Evolutionary conservation across 257 asterid species (phyloP).

Genomic region (Solanum rostratum): DNA sequence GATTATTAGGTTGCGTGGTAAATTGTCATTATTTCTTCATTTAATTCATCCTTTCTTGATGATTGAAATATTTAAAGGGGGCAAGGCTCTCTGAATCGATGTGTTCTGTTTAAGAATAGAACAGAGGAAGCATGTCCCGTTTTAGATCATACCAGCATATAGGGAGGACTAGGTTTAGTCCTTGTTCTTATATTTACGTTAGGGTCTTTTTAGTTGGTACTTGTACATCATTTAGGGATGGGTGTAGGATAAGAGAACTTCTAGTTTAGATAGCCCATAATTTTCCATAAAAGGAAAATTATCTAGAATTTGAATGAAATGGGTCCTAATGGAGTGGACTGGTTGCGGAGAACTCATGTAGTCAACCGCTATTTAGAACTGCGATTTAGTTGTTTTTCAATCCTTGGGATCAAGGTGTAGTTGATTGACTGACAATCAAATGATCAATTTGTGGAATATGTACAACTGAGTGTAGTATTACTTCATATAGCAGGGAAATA

Average conservation of each 20-base stretch:
- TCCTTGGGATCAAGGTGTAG: background rate
- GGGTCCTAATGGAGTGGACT: background rate
- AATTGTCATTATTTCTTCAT: background rate
- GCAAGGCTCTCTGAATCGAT: background rate
- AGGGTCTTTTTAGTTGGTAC: background rate
- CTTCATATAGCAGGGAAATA: background rate
- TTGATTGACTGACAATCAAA: background rate
- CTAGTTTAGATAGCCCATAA: background rate
- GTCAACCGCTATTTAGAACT: background rate
- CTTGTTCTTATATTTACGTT: background rate
- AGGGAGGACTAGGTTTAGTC: background rate
- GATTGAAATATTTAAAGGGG: background rate
- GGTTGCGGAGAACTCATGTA: background rate
- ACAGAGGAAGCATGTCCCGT: background rate
- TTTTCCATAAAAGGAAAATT: background rate
- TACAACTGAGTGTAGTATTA: background rate
- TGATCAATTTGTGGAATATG: background rate
- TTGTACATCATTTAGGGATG: background rate
- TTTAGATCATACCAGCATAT: background rate
- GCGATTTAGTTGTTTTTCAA: background rate
- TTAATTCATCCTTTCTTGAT: background rate
- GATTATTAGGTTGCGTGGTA: background rate
- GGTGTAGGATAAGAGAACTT: background rate
- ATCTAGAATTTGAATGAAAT: background rate
- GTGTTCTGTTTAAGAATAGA: background rate